Base-by-base conservation (phyloP, 805 yeast species). In the Ogataea neopini region DNA sequence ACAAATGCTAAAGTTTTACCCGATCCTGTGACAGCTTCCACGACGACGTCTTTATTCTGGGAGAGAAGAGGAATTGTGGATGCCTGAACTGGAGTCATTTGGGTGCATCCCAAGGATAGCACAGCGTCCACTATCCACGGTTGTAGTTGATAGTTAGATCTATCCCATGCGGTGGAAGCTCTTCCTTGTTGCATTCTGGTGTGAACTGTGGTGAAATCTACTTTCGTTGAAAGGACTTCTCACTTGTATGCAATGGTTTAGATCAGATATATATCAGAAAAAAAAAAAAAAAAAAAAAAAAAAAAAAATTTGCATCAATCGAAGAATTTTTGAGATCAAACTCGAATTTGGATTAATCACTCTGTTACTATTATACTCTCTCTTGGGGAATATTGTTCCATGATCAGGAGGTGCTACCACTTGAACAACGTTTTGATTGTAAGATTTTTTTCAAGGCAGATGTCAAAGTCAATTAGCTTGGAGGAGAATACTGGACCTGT, bases 81-180 rank as follows among this genome's bases (percentile, higher is more conserved):
- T 0, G 99, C 98, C 63, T 94, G 99, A 0, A 94, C 99, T 0
- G 99, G 96, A 0, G 99, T 94, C 97, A 92, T 89, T 10, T 79
- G 64, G 2, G 79, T 77, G 62, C 78, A 91, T 2, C 96, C 97
- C 51, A 85, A 62, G 1, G 91, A 79, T n/a, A 71, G 67, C 10
- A 91, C 74, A 2, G 96, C 94, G 1, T 82, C 85, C 23, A 55
- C 35, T 3, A 88, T 64, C 95, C 96, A 88, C 7, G 88, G 85
- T 32, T 79, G 79, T 26, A 88, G 63, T 6, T 73, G 65, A 42
- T 71, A 75, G 14, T 75, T 61, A 29, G 85, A 61, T 6, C 76
- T 72, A 8, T 74, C 76, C 96, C 96, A 88, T 6, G 14, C 32
- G 3, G 39, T 35, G 4, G 38, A 33, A 4, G 18, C 11, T 5